Percentiles rank a stretch among this genome's conserved stretches.
Evolutionary conservation across 2,329 filamentous ascomycete species (phyloP).

Genomic region (Mycosphaerella sp.): DNA sequence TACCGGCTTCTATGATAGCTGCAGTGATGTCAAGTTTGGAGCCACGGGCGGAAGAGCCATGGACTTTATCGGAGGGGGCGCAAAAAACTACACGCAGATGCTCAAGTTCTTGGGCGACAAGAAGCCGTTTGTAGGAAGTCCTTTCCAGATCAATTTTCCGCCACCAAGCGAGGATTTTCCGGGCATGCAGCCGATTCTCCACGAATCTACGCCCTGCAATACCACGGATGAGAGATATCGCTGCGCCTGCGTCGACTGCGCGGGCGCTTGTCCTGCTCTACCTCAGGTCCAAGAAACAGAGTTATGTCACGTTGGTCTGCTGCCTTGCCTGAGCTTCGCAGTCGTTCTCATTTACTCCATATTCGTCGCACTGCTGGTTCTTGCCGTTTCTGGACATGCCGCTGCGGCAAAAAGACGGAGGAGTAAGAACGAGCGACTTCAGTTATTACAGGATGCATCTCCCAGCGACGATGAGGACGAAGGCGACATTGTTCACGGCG

Average conservation of each 20-base stretch:
- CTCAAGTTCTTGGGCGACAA: slow-evolving; percentile 91
- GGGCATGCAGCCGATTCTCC: slow-evolving; percentile 64
- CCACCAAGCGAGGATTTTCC: slow-evolving; percentile 54
- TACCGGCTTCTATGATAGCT: slow-evolving; percentile 87
- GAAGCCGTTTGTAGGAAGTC: slow-evolving; percentile 76
- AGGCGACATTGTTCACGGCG: slow-evolving; percentile 71
- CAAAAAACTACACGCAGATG: slow-evolving; percentile 80
- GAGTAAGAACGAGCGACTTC: slow-evolving; percentile 73
- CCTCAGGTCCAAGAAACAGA: slow-evolving; percentile 64
- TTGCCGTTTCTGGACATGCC: slow-evolving; percentile 65
- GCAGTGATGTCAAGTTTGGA: slow-evolving; percentile 98
- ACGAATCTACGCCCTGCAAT: slow-evolving; percentile 79
- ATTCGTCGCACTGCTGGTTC: slow-evolving; percentile 61
- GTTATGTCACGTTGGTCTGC: slow-evolving; percentile 72
- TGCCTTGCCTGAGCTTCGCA: slow-evolving; percentile 92
- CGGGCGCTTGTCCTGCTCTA: slow-evolving; percentile 73
- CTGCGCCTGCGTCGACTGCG: slow-evolving; percentile 92
- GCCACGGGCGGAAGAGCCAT: slow-evolving; percentile 90
- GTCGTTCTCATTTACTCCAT: slow-evolving; percentile 81
- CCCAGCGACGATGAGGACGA: slow-evolving; percentile 93
- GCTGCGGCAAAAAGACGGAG: slow-evolving; percentile 67
- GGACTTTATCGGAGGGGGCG: slow-evolving; percentile 90
- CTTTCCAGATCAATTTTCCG: slow-evolving; percentile 97
- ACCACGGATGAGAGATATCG: slow-evolving; percentile 78
- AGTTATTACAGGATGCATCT: slow-evolving; percentile 75